phyloP scores from a whole-genome alignment of 305 asterid species.

The Fraxinus sp. region DNA sequence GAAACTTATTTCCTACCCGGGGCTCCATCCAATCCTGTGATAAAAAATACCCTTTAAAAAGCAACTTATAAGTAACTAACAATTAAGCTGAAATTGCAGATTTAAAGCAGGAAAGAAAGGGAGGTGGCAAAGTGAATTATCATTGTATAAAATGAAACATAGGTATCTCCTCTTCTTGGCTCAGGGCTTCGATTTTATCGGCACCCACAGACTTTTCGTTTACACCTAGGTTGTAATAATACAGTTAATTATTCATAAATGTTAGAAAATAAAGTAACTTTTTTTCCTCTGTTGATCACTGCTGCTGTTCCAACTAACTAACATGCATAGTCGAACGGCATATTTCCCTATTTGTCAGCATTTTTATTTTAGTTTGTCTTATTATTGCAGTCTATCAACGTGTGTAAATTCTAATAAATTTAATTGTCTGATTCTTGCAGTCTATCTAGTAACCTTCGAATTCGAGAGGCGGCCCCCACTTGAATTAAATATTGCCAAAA shows the following conservation, averaged over 20 bases:
- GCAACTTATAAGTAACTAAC: background rate
- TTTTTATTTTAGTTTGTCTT: background rate
- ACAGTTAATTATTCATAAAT: background rate
- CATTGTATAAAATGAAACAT: background rate
- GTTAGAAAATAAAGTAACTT: background rate
- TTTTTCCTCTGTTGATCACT: background rate
- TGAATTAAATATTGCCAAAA: too few species aligned
- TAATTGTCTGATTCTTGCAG: background rate
- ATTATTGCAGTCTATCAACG: background rate
- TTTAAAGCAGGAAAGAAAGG: background rate
- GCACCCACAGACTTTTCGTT: background rate
- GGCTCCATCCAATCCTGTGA: conserved; percentile 59
- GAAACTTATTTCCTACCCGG: conserved; percentile 83
- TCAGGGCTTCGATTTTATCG: background rate
- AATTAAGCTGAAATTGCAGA: background rate
- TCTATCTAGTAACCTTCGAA: background rate
- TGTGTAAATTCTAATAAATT: background rate
- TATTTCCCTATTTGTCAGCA: background rate
- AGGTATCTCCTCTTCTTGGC: background rate
- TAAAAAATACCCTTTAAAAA: background rate
- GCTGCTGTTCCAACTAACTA: background rate
- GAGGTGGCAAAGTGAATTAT: background rate
- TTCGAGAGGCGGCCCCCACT: too few species aligned
- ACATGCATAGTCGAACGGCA: background rate
- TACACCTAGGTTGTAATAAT: background rate